These are phyloP conservation scores for Pseudoperonospora humuli DNA, from an alignment of 352 stramenopile species.

Conservation along the genomic window DNA sequence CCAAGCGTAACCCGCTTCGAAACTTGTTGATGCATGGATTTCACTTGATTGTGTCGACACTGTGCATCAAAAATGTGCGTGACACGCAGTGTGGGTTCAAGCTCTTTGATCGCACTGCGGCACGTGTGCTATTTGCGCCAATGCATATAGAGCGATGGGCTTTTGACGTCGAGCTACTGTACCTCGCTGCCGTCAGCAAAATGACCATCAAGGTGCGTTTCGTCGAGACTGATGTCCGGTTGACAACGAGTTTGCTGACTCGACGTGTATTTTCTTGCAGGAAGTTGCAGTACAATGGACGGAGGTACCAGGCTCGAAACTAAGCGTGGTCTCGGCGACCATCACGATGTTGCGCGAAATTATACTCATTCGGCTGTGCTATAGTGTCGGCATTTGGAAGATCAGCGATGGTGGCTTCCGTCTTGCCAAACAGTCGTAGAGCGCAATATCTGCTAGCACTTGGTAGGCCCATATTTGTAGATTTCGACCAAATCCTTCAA, in stretches of 20 bases:
- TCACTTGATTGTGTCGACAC: slow-evolving; percentile 83
- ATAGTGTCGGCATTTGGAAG: slow-evolving; percentile 85
- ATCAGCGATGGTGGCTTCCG: slow-evolving; percentile 61
- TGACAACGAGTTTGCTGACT: not conserved
- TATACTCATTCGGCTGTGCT: slow-evolving; percentile 85
- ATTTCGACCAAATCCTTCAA: slow-evolving; percentile 1
- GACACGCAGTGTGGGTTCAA: slow-evolving; percentile 95
- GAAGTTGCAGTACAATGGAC: slow-evolving; percentile 90
- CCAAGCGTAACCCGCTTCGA: slow-evolving; percentile 75
- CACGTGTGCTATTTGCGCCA: slow-evolving; percentile 78
- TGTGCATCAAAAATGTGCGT: slow-evolving; percentile 81
- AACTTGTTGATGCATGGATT: slow-evolving; percentile 92
- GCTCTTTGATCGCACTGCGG: slow-evolving; percentile 85
- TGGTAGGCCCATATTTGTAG: slow-evolving; percentile 13
- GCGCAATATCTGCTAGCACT: slow-evolving; percentile 14
- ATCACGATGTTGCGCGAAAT: slow-evolving; percentile 91
- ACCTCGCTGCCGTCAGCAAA: slow-evolving; percentile 55
- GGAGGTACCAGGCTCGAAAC: slow-evolving; percentile 87
- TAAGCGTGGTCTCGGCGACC: slow-evolving; percentile 83
- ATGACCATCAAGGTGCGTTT: slow-evolving; percentile 53
- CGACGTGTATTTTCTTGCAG: slow-evolving; percentile 26
- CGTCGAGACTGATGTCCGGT: not conserved
- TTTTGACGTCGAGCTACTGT: slow-evolving; percentile 93
- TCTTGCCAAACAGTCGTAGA: slow-evolving; percentile 27
- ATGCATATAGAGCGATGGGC: slow-evolving; percentile 92